Evolutionary conservation across 2,329 filamentous ascomycete genomes (phyloP).

Genomic region (Colletotrichum kahawae): DNA sequence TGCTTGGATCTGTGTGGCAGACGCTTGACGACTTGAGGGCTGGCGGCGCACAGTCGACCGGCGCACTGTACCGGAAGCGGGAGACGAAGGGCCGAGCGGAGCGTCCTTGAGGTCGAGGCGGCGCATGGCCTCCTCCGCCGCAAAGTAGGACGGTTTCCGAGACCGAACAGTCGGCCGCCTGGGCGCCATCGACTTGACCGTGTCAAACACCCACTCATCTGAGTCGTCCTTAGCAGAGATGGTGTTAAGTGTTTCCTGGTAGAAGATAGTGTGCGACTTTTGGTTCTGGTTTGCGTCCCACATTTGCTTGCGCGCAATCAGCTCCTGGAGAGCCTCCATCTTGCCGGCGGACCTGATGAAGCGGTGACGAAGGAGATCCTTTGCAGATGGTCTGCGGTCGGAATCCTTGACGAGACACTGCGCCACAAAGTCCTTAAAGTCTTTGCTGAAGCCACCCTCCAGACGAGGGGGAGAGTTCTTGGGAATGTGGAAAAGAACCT

Average conservation of each 20-base stretch:
- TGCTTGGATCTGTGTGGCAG: constrained; percentile 39
- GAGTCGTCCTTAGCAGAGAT: constrained; percentile 71
- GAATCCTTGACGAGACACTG: constrained; percentile 93
- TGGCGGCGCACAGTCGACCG: constrained; percentile 61
- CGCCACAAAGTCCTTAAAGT: constrained; percentile 93
- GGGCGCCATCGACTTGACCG: constrained; percentile 75
- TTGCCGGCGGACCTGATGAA: constrained; percentile 90
- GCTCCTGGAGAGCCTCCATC: constrained; percentile 84
- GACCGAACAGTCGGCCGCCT: constrained; percentile 58
- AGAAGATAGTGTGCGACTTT: constrained; percentile 78
- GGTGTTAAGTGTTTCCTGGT: constrained; percentile 87
- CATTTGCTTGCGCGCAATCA: constrained; percentile 82
- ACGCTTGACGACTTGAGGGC: constrained; percentile 52
- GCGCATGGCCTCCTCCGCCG: constrained; percentile 65
- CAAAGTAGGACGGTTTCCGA: constrained; percentile 61
- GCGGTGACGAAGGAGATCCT: constrained; percentile 84
- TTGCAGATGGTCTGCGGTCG: constrained; percentile 81
- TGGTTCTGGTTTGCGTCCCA: constrained; percentile 78
- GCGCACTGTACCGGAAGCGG: constrained; percentile 60
- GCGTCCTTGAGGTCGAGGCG: constrained; percentile 66
- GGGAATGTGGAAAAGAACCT: constrained; percentile 88
- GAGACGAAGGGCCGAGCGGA: constrained; percentile 61
- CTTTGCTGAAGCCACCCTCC: constrained; percentile 84
- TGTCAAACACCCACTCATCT: constrained; percentile 96
- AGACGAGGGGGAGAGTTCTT: constrained; percentile 85